Base-by-base conservation (phyloP, 1,284 basidiomycete species). In the Austroboletus sp. region DNA sequence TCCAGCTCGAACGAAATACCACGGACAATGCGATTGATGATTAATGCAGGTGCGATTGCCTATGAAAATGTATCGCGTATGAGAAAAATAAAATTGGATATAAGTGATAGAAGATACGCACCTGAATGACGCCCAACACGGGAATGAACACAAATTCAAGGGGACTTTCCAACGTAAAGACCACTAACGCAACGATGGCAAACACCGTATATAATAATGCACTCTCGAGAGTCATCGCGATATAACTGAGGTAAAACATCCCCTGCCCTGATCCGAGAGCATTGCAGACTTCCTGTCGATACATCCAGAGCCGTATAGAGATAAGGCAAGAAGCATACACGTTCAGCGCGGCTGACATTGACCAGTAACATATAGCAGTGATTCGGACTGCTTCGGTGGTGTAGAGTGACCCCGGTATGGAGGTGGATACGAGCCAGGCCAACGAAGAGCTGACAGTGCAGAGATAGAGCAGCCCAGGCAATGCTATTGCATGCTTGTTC, bases 191-290 rank as follows among this genome's bases (percentile, higher is more conserved):
- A 0, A 53, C 7, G 25, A 59, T 23, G 7, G 29, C 52, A 7
- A 46, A 60, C 17, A 21, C 30, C 0, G 55, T 53, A 21, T 61
- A 61, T 16, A 21, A 21, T 6, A 21, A 21, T 21, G 21, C 21
- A 21, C 21, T 21, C 21, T 21, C 21, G 21, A 21, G 58, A 26
- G 55, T 57, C 57, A 57, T 53, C 1, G 54, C 42, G 48, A 61
- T 60, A 8, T 47, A 61, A 3, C 39, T 21, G 26, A 57, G 36
- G 27, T 60, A 60, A 15, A 57, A 57, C 12, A 36, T 11, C 1
- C 55, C 57, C 9, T 53, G 54, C 0, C 35, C 40, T 0, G 39
- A 33, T 3, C 52, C 57, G 23, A 57, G 9, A 0, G 51, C 48
- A 0, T n/a, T 34, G 1, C 38, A 30, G 30, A 59, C 34, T 0